Conservation (phyloP, 2,329 filamentous ascomycete species). For the Didymella segeticola region DNA sequence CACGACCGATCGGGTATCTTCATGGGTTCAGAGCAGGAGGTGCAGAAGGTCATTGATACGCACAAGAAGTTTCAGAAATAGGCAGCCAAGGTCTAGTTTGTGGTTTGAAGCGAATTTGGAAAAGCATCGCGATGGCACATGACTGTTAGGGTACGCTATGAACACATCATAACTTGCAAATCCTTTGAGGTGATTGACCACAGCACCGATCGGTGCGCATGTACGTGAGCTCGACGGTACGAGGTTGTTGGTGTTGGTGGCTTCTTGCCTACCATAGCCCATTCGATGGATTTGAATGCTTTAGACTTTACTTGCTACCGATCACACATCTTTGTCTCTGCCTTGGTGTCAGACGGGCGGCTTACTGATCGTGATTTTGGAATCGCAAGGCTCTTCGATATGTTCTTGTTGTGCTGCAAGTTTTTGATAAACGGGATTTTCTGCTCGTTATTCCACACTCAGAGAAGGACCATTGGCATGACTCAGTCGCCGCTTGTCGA, state of each 20-base stretch:
- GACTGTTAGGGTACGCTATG: conserved; percentile 3
- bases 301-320: background rate
- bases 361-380: background rate
- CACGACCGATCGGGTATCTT: conserved; percentile 97
- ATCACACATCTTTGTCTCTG: background rate
- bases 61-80: conserved; percentile 66
- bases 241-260: conserved; percentile 8
- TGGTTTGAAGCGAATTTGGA: conserved; percentile 4
- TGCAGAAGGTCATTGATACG: conserved; percentile 91
- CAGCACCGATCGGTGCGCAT: background rate
- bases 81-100: background rate
- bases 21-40: conserved; percentile 91
- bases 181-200: background rate
- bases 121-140: conserved; percentile 11
- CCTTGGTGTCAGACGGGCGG: background rate
- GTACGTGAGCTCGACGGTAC: background rate
- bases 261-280: background rate
- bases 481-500: background rate
- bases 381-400: background rate
- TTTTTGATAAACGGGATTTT: too few species aligned
- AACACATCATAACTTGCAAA: conserved; percentile 2
- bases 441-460: background rate
- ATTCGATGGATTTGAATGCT: background rate
- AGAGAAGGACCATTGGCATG: background rate
- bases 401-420: background rate